A percentile compares a stretch with the other conserved stretches of the same genome.
These are phyloP conservation scores for Mycena latifolia DNA, from an alignment of 768 basidiomycete genomes.

Conservation along the genomic window DNA sequence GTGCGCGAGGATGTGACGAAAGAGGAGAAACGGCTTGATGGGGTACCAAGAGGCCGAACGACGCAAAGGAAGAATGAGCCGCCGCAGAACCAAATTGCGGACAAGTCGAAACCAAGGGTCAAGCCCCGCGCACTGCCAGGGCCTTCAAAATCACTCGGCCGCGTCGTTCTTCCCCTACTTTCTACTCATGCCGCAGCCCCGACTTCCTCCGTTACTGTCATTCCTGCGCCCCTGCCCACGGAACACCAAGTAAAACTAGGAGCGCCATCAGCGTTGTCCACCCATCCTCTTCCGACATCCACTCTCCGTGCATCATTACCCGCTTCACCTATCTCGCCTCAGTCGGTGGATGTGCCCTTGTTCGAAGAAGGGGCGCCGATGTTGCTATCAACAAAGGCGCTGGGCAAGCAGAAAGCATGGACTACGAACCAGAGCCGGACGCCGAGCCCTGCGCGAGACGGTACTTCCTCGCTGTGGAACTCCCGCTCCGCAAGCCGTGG, in stretches of 20 bases:
- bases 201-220: too few species aligned
- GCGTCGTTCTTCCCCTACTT: background rate
- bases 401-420: conserved; percentile 27
- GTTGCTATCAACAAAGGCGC: conserved; percentile 15
- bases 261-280: background rate
- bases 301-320: too few species aligned
- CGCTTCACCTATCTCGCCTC: background rate
- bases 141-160: background rate
- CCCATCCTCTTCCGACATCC: background rate
- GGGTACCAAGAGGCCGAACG: background rate
- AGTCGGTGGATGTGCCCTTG: background rate
- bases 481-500: background rate
- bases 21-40: background rate
- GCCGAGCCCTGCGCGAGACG: conserved; percentile 9
- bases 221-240: too few species aligned
- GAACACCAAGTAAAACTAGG: too few species aligned
- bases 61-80: background rate
- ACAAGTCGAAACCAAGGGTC: background rate
- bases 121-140: background rate
- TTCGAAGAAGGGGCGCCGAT: background rate
- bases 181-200: too few species aligned
- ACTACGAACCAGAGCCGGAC: conserved; percentile 2
- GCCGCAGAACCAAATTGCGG: background rate
- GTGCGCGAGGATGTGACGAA: background rate
- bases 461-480: background rate